These are phyloP conservation scores for Plantago coronopus DNA, from an alignment of 305 asterid species.

Conservation along the genomic window DNA sequence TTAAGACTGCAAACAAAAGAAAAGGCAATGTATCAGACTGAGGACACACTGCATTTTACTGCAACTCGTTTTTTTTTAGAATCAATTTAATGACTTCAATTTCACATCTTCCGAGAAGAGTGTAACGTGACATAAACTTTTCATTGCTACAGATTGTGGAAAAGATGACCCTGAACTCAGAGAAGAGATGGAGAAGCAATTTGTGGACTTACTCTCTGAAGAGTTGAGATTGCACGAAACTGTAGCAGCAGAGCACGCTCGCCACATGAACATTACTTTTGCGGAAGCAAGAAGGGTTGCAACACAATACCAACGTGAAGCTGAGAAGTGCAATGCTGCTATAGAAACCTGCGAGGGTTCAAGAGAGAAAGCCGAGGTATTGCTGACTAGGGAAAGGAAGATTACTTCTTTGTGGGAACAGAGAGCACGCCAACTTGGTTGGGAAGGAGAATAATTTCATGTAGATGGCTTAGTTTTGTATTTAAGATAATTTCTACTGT, in stretches of 20 bases:
- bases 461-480: not conserved
- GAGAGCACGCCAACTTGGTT: slow-evolving; percentile 74
- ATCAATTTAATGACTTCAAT: not conserved
- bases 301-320: slow-evolving; percentile 75
- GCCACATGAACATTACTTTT: slow-evolving; percentile 72
- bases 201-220: slow-evolving; percentile 67
- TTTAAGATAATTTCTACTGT: not conserved
- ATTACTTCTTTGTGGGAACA: slow-evolving; percentile 66
- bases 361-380: slow-evolving; percentile 58
- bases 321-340: slow-evolving; percentile 89
- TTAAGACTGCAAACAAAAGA: too few relatives aligned
- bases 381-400: slow-evolving; percentile 66
- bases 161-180: slow-evolving; percentile 86
- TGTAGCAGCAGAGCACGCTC: slow-evolving; percentile 57
- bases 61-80: not conserved
- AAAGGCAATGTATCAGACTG: too few relatives aligned
- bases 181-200: slow-evolving; percentile 90
- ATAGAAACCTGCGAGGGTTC: slow-evolving; percentile 89
- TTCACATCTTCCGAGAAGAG: not conserved
- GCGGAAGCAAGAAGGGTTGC: slow-evolving; percentile 77
- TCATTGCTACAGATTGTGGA: slow-evolving; percentile 61
- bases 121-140: not conserved
- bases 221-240: slow-evolving; percentile 69
- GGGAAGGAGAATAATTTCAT: slow-evolving; percentile 55
- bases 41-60: too few relatives aligned